Base-by-base conservation (phyloP, 164 flowering plant genomes). In the Magnolia sinica region DNA sequence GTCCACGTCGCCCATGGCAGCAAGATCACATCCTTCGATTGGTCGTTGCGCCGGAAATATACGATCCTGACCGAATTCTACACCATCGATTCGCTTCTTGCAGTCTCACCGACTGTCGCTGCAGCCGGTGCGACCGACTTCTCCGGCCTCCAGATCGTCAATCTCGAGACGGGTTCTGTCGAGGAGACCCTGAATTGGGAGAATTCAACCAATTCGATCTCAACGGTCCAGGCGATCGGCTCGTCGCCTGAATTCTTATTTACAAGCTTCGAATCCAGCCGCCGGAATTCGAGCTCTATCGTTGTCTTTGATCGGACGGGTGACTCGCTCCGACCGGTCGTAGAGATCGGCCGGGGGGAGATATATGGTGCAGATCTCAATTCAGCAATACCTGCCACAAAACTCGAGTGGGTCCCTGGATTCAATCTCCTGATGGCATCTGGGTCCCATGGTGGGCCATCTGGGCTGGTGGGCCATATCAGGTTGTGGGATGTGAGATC, bases 111-210 rank as follows among this genome's bases (percentile, higher is more conserved):
- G 0, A 49, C 77, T 0, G 3, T 88, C 0, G 95, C 83, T 0
- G 99, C 98, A 0, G 95, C 92, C 9, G 99, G 99, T 0, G 98
- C 99, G 7, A 92, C 91, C 0, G 98, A 96, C 75, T 92, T 89
- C 78, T 87, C 95, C 0, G 98, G 98, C 1, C 76, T 96, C 66
- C 96, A 92, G 50, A 86, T 96, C 51, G 75, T 96, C 29, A 97
- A 96, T 77, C 86, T 91, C 3, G 76, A 88, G 0, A 85, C 76
- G 4, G 97, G 97, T 20, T 66, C 73, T 69, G 89, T 91, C 6
- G 87, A 66, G 55, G 83, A 87, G 73, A 86, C 83, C 7, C 37
- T 96, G 77, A 83, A 82, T 77, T 94, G 98, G 98, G 95, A 92
- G 76, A 94, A 94, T 71, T 86, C 80, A 58, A 92, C 97, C 4